Conservation (phyloP, 75 land plant genomes). For the Adiantum capillusveneris region DNA sequence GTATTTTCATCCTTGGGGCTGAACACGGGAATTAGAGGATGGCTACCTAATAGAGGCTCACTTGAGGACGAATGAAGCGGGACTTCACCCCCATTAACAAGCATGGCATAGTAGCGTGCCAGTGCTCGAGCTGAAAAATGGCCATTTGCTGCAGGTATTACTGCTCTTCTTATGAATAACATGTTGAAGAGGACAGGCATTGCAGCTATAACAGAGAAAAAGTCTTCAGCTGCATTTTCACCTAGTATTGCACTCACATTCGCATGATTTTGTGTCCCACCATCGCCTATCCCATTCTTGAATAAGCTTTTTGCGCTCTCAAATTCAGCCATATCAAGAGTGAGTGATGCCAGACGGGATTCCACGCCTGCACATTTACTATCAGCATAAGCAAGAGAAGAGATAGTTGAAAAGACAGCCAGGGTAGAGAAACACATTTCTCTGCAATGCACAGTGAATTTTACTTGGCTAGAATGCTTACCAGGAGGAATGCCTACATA, state of each 20-base stretch:
- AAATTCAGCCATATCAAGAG: conserved; percentile 53
- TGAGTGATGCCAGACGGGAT: conserved; percentile 77
- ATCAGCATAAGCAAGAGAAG: not conserved
- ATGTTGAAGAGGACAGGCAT: conserved; percentile 73
- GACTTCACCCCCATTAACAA: conserved; percentile 35
- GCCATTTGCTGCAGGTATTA: conserved; percentile 93
- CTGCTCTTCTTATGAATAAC: conserved; percentile 67
- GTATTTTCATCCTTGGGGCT: conserved; percentile 13
- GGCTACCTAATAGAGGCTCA: conserved; percentile 73
- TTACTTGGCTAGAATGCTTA: not conserved
- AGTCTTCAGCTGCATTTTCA: conserved; percentile 19
- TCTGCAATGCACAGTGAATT: no score
- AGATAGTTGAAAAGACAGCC: not conserved
- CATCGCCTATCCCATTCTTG: not conserved
- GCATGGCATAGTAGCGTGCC: conserved; percentile 86
- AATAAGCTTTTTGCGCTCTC: conserved; percentile 7
- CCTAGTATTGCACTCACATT: conserved; percentile 12
- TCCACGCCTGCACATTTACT: conserved; percentile 70
- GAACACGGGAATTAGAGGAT: conserved; percentile 55
- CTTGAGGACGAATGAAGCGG: conserved; percentile 56
- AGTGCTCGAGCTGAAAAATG: conserved; percentile 97
- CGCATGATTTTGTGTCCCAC: not conserved
- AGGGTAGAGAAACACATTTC: no score
- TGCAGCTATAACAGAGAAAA: conserved; percentile 25
- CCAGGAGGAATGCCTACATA: conserved; percentile 96